These are phyloP conservation scores for Geosmithia morbida DNA, from an alignment of 2,329 filamentous ascomycete species.

Conservation along the genomic window DNA sequence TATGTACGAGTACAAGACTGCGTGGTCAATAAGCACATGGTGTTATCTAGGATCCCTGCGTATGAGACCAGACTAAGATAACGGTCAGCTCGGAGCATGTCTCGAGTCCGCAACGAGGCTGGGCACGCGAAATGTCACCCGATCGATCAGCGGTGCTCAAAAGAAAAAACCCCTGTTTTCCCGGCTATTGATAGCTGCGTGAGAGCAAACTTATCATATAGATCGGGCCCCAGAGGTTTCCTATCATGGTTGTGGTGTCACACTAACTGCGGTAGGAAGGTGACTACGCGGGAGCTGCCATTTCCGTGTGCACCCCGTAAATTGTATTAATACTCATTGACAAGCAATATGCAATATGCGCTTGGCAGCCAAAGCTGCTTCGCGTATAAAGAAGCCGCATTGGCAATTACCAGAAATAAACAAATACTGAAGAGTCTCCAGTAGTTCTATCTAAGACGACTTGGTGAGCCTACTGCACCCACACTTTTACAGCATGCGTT, in stretches of 20 bases:
- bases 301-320: neutral
- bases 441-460: neutral
- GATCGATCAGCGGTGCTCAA: neutral
- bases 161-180: neutral
- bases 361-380: neutral
- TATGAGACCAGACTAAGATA: neutral
- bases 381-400: neutral
- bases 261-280: neutral
- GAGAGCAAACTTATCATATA: neutral
- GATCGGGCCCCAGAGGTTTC: neutral
- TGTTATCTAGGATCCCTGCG: neutral
- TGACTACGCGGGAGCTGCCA: neutral
- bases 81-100: neutral
- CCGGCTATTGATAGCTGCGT: neutral
- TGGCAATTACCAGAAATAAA: neutral
- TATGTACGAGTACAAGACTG: neutral
- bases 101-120: neutral
- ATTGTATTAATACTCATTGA: neutral
- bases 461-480: neutral
- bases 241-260: neutral
- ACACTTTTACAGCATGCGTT: constrained; percentile 7
- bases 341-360: neutral
- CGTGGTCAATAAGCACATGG: neutral
- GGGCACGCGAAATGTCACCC: neutral
- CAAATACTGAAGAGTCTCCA: neutral